phyloP scores from a whole-genome alignment of 129 eudicot genomes.

The Tagetes erecta region DNA sequence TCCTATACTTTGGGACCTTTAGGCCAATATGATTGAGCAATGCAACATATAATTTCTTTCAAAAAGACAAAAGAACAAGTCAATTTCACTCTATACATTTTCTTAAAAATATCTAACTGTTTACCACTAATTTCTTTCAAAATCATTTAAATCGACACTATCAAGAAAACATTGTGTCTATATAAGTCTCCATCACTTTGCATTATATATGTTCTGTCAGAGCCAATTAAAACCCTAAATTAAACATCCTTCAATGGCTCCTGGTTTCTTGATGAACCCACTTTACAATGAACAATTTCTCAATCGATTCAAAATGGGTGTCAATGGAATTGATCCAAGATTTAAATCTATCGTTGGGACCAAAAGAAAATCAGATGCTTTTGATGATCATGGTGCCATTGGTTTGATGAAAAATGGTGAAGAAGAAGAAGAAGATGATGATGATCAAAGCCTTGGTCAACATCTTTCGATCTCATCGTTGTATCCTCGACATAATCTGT shows the following conservation, averaged over 20 bases:
- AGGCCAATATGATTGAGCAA: constrained; percentile 20
- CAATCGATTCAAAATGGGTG: constrained; percentile 19
- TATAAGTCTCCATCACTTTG: constrained; percentile 29
- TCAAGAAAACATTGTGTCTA: constrained; percentile 22
- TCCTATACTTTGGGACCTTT: constrained; percentile 14
- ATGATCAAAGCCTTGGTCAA: constrained; percentile 17
- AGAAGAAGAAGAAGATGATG: constrained; percentile 4
- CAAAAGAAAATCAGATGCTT: constrained; percentile 30
- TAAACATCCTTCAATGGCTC: constrained; percentile 41
- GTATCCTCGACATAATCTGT: constrained; percentile 24
- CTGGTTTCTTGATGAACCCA: constrained; percentile 28
- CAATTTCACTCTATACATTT: background rate
- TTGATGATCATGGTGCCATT: constrained; percentile 21
- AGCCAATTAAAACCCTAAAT: constrained; percentile 34
- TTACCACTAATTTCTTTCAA: background rate
- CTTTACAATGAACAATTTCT: constrained; percentile 30
- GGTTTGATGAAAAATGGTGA: constrained; percentile 1
- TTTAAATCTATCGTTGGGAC: constrained; percentile 14
- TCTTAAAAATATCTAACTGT: no score
- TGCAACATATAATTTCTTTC: constrained; percentile 9
- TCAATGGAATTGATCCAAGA: constrained; percentile 33
- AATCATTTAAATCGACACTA: background rate
- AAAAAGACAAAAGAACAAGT: constrained; percentile 10
- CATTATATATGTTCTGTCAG: constrained; percentile 45
- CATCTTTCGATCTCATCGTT: constrained; percentile 27